These are phyloP conservation scores for Phialophora verrucosa DNA, from an alignment of 2,329 filamentous ascomycete genomes.

Conservation along the genomic window DNA sequence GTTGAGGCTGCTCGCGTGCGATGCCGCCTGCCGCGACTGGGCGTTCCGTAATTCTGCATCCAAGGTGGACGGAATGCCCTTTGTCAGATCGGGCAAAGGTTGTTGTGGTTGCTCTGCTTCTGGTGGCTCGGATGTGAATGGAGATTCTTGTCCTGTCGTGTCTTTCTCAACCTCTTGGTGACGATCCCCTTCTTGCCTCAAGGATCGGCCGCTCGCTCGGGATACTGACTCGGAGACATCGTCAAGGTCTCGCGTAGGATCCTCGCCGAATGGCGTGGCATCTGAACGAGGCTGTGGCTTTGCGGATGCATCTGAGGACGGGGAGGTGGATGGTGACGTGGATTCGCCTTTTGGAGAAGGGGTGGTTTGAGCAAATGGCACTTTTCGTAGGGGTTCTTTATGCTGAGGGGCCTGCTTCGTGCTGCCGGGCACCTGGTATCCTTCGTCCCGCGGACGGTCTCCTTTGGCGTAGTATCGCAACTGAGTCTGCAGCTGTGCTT, in stretches of 20 bases:
- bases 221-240: conserved; percentile 32
- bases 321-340: conserved; percentile 9
- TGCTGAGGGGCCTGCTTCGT: conserved; percentile 14
- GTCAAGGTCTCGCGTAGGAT: conserved; percentile 30
- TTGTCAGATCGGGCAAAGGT: conserved; percentile 86
- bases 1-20: conserved; percentile 51
- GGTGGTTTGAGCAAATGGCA: conserved; percentile 21
- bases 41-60: conserved; percentile 70
- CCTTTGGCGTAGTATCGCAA: conserved; percentile 48
- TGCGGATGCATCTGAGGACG: background rate
- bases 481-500: conserved; percentile 44
- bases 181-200: conserved; percentile 15
- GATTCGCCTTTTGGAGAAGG: conserved; percentile 14
- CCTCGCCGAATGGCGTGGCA: conserved; percentile 24
- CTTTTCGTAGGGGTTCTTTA: conserved; percentile 29
- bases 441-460: conserved; percentile 43
- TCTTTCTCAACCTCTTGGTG: background rate
- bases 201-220: conserved; percentile 25
- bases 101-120: conserved; percentile 54
- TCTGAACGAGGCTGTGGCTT: conserved; percentile 8
- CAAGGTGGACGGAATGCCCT: conserved; percentile 90
- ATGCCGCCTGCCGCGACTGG: conserved; percentile 47
- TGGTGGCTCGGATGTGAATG: conserved; percentile 1
- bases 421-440: conserved; percentile 35
- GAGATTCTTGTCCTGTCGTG: conserved; percentile 1